phyloP scores from a whole-genome alignment of 2,329 filamentous ascomycete genomes.

The Coleophoma cylindrospora region DNA sequence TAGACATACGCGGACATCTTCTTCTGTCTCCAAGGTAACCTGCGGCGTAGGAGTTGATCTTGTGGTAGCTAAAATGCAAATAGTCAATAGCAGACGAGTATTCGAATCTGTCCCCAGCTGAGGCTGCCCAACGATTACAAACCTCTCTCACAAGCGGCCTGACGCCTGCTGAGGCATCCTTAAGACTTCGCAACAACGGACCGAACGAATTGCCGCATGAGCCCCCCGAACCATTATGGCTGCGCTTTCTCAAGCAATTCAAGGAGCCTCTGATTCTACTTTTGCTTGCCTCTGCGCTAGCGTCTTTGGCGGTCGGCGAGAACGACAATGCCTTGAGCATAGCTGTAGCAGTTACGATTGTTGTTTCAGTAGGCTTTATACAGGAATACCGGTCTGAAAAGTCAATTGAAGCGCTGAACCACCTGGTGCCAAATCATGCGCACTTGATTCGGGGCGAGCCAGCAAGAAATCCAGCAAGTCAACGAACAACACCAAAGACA shows the following conservation, averaged over 20 bases:
- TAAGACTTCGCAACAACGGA: slow-evolving; percentile 74
- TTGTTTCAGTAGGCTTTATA: slow-evolving; percentile 91
- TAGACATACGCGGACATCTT: slow-evolving; percentile 23
- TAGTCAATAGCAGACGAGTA: slow-evolving; percentile 49
- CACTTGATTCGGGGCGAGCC: slow-evolving; percentile 69
- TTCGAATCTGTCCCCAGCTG: slow-evolving; percentile 66
- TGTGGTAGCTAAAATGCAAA: slow-evolving; percentile 5
- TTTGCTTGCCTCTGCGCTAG: slow-evolving; percentile 80
- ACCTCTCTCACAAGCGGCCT: slow-evolving; percentile 84
- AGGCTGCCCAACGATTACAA: slow-evolving; percentile 71
- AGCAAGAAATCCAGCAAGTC: slow-evolving; percentile 11
- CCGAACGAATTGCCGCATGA: slow-evolving; percentile 95
- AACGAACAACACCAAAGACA: slow-evolving; percentile 22
- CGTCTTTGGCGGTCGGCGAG: slow-evolving; percentile 89
- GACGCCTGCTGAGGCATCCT: slow-evolving; percentile 73
- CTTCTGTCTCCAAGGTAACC: slow-evolving; percentile 26
- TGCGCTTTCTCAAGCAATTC: slow-evolving; percentile 94
- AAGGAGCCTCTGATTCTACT: slow-evolving; percentile 92
- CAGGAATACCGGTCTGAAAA: slow-evolving; percentile 98
- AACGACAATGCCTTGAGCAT: slow-evolving; percentile 95
- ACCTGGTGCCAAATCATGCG: slow-evolving; percentile 90
- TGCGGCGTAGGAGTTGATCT: not conserved
- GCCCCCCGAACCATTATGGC: slow-evolving; percentile 87
- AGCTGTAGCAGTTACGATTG: slow-evolving; percentile 91
- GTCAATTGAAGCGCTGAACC: slow-evolving; percentile 89